Conservation (phyloP, 23 red algal genomes). For the Agarophyton chilense region DNA sequence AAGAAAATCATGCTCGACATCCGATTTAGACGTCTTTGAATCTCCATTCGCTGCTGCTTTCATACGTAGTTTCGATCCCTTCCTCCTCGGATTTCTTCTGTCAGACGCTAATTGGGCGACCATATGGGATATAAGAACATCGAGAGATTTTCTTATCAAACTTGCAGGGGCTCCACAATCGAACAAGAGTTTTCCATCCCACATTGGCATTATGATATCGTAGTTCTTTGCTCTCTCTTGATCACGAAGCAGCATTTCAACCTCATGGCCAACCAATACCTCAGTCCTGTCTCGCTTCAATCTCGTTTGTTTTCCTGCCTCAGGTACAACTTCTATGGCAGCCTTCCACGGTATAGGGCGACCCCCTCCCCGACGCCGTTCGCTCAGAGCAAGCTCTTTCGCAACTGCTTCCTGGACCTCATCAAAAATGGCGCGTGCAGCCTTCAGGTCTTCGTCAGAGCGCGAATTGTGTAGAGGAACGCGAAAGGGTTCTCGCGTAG, state of each 20-base stretch:
- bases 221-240: constrained; percentile 34
- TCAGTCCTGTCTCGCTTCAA: neutral
- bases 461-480: constrained; percentile 9
- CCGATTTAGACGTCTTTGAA: neutral
- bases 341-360: constrained; percentile 74
- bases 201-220: constrained; percentile 55
- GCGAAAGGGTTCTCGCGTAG: neutral
- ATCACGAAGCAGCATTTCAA: constrained; percentile 25
- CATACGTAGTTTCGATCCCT: constrained; percentile 13
- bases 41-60: constrained; percentile 15
- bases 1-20: neutral
- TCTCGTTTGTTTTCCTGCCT: neutral
- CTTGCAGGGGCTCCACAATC: constrained; percentile 49
- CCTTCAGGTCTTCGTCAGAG: constrained; percentile 10
- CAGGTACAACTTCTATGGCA: constrained; percentile 40
- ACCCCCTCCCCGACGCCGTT: constrained; percentile 66
- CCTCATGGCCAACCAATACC: constrained; percentile 51
- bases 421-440: constrained; percentile 26
- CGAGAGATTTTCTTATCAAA: constrained; percentile 44
- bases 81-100: constrained; percentile 8
- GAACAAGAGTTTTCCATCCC: constrained; percentile 58
- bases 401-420: constrained; percentile 26
- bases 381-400: constrained; percentile 51
- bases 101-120: constrained; percentile 24
- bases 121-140: constrained; percentile 44